phyloP scores from a whole-genome alignment of 225 moss, liverwort and hornwort species.

The Asterella californica region DNA sequence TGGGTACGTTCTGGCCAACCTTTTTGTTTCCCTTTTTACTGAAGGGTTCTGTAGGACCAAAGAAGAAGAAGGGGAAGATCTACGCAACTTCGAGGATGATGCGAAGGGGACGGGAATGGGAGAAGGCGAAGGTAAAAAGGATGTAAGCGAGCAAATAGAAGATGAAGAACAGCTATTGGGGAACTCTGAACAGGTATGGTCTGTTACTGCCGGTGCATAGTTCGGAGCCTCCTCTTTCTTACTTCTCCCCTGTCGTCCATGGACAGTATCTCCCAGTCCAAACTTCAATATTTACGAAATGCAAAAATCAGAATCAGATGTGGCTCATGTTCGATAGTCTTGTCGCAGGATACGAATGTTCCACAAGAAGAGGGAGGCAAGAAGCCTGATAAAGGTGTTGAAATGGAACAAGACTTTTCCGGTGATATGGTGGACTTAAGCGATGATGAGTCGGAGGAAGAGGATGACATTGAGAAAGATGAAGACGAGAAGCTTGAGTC shows the following conservation, averaged over 20 bases:
- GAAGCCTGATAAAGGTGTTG: conserved; percentile 81
- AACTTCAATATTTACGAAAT: background rate
- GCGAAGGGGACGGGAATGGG: conserved; percentile 96
- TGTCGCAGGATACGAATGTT: conserved; percentile 42
- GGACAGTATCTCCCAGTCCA: background rate
- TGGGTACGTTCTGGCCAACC: conserved; percentile 74
- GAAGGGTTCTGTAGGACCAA: conserved; percentile 83
- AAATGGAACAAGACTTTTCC: conserved; percentile 94
- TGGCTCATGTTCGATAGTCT: background rate
- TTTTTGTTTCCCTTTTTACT: conserved; percentile 72
- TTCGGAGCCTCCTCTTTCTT: background rate
- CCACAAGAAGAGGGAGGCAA: conserved; percentile 47
- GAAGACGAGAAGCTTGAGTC: conserved; percentile 74
- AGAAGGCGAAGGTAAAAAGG: conserved; percentile 94
- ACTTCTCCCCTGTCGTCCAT: background rate
- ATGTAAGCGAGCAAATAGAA: conserved; percentile 97
- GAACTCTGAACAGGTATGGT: conserved; percentile 58
- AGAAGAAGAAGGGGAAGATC: conserved; percentile 75
- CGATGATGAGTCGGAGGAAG: conserved; percentile 71
- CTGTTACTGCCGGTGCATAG: background rate
- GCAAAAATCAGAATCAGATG: background rate
- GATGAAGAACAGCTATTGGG: conserved; percentile 94
- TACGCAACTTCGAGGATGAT: conserved; percentile 71
- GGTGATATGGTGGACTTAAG: conserved; percentile 90
- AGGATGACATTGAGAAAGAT: conserved; percentile 52